These are phyloP conservation scores for Piper betle DNA, from an alignment of 164 flowering plant species.

Conservation along the genomic window DNA sequence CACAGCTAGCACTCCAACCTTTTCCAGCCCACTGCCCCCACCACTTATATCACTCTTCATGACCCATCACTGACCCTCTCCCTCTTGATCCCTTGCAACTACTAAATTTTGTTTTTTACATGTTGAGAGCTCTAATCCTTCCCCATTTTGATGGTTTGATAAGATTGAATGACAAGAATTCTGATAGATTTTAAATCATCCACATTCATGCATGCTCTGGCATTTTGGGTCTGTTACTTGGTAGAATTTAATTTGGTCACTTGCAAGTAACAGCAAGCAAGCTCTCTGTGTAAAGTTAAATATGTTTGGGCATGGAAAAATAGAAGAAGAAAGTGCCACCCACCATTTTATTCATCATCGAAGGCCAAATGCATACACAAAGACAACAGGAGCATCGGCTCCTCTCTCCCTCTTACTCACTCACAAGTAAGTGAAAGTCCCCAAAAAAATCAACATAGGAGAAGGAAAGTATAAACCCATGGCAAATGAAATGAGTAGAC, in stretches of 20 bases:
- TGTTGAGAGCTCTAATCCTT: too few species aligned
- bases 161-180: too few species aligned
- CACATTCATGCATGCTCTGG: too few species aligned
- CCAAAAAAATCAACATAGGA: slow-evolving; percentile 13
- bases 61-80: not conserved
- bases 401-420: too few species aligned
- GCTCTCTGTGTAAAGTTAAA: too few species aligned
- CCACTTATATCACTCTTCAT: not conserved
- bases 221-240: too few species aligned
- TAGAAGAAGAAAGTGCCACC: not conserved
- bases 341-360: slow-evolving; percentile 6
- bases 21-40: slow-evolving; percentile 2
- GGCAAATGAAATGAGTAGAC: not conserved
- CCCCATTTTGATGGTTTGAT: too few species aligned
- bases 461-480: too few species aligned
- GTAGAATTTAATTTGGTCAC: too few species aligned
- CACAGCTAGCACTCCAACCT: slow-evolving; percentile 13
- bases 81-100: not conserved
- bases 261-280: too few species aligned
- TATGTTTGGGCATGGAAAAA: not conserved
- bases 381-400: slow-evolving; percentile 8
- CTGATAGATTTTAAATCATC: too few species aligned
- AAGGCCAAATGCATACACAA: slow-evolving; percentile 21
- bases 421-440: slow-evolving; percentile 11
- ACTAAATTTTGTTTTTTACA: too few species aligned